phyloP scores from a whole-genome alignment of 306 rosid genomes.

The Sindora glabra region DNA sequence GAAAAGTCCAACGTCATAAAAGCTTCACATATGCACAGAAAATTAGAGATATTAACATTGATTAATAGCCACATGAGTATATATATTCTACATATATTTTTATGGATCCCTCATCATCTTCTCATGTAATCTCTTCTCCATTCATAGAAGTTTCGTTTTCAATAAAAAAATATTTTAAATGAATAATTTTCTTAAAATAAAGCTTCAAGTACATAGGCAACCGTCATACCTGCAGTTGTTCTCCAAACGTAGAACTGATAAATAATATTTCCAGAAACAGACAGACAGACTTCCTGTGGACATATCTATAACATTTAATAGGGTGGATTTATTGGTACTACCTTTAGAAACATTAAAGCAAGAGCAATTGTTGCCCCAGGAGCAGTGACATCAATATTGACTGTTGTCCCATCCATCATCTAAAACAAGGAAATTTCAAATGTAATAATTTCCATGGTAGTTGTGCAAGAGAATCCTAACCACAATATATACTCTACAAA shows the following conservation, averaged over 20 bases:
- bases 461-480: not conserved
- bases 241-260: too few species aligned
- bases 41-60: not conserved
- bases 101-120: too few species aligned
- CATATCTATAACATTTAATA: slow-evolving; percentile 17
- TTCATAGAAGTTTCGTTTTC: too few species aligned
- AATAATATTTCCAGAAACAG: not conserved
- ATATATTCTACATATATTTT: too few species aligned
- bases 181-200: not conserved
- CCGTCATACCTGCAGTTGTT: not conserved
- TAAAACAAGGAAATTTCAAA: slow-evolving; percentile 24
- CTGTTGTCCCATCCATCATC: slow-evolving; percentile 88
- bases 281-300: slow-evolving; percentile 6
- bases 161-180: too few species aligned
- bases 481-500: not conserved
- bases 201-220: slow-evolving; percentile 8
- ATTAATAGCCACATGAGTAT: slow-evolving; percentile 1
- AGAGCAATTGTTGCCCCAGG: slow-evolving; percentile 93
- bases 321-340: slow-evolving; percentile 23
- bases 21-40: slow-evolving; percentile 1
- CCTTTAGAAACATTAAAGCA: slow-evolving; percentile 91
- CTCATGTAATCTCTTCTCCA: too few species aligned
- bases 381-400: slow-evolving; percentile 88
- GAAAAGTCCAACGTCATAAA: slow-evolving; percentile 23
- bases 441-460: slow-evolving; percentile 11